A percentile compares a stretch with the other conserved stretches of the same genome.
Conservation (phyloP, 2,329 filamentous ascomycete species). For the Hypoxylon sp. region DNA sequence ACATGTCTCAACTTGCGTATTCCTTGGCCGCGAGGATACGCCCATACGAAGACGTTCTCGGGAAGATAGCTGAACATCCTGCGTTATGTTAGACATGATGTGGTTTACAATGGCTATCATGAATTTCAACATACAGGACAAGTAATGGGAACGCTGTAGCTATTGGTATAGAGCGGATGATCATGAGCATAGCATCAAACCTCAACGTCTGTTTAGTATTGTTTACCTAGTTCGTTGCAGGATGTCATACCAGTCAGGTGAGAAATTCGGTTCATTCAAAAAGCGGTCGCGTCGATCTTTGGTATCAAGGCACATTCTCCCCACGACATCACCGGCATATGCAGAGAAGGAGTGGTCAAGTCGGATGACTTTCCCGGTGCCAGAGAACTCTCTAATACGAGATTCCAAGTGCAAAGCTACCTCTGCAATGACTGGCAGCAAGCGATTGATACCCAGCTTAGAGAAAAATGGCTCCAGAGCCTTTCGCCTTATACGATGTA, state of each 20-base stretch:
- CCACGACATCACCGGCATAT: slow-evolving; percentile 41
- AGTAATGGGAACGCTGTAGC: slow-evolving; percentile 16
- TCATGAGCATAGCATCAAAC: slow-evolving; percentile 38
- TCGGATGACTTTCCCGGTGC: slow-evolving; percentile 33
- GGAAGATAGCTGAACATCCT: slow-evolving; percentile 20
- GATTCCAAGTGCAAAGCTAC: slow-evolving; percentile 38
- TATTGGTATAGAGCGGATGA: slow-evolving; percentile 19
- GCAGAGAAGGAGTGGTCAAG: slow-evolving; percentile 43
- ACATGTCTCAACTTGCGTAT: slow-evolving; percentile 17
- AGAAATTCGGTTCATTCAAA: slow-evolving; percentile 43
- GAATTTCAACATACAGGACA: neutral
- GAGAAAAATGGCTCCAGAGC: slow-evolving; percentile 43
- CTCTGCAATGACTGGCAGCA: slow-evolving; percentile 38
- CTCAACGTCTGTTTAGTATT: slow-evolving; percentile 19
- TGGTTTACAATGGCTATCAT: neutral
- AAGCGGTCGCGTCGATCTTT: slow-evolving; percentile 40
- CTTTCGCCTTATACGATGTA: slow-evolving; percentile 40
- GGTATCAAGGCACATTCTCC: slow-evolving; percentile 41
- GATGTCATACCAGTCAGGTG: slow-evolving; percentile 44
- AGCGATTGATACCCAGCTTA: slow-evolving; percentile 30
- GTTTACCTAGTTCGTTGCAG: neutral
- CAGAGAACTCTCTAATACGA: slow-evolving; percentile 31
- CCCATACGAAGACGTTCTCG: slow-evolving; percentile 11
- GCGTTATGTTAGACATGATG: neutral
- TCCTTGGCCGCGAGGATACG: slow-evolving; percentile 16